Base-by-base conservation (phyloP, 495 filamentous ascomycete species). In the Hypoxylon cercidicola region DNA sequence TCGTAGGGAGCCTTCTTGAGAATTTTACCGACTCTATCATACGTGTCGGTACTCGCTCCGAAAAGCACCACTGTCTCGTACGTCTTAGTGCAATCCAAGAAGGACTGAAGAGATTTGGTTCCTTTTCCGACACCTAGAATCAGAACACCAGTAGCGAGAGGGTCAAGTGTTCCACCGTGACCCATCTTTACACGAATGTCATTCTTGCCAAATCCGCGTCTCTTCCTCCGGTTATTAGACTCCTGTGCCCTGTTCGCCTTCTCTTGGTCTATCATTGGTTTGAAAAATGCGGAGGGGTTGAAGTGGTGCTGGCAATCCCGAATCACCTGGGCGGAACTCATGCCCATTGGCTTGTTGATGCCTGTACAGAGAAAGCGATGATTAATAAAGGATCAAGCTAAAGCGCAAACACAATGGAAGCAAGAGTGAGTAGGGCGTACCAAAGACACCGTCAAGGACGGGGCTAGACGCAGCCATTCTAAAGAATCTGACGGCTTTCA, bases 121-220 rank as follows among this genome's bases (percentile, higher is more conserved):
- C 93, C 96, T 52, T 85, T 87, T 16, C 93, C 94, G 8, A 97
- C 85, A 34, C 93, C 96, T 1, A 92, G 79, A 45, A 97, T 90
- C 51, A 99, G 82, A 10, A 99, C 92, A 20, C 95, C 95, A 1
- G 92, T 96, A 12, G 95, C 95, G 64, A 97, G 84, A 2, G 95
- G 95, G 69, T 99, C 95, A 3, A 99, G 84, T 0, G 95, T 99
- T 30, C 95, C 95, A 32, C 96, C 95, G 78, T 99, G 95, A 16
- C 95, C 95, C 67, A 98, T 89, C 79, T 99, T 99, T 60, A 98
- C 89, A 57, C 91, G 82, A 7, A 90, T 60, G 0, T 82, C 76
- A 40, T 77, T 71, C 75, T 87, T 87, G 35, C 76, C 72, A 50
- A 69, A 68, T 45, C 82, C 78, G 58, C 84, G 78, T 18, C 84